Conservation (phyloP, 805 yeast genomes). For the Saccharomycopsis sp. region DNA sequence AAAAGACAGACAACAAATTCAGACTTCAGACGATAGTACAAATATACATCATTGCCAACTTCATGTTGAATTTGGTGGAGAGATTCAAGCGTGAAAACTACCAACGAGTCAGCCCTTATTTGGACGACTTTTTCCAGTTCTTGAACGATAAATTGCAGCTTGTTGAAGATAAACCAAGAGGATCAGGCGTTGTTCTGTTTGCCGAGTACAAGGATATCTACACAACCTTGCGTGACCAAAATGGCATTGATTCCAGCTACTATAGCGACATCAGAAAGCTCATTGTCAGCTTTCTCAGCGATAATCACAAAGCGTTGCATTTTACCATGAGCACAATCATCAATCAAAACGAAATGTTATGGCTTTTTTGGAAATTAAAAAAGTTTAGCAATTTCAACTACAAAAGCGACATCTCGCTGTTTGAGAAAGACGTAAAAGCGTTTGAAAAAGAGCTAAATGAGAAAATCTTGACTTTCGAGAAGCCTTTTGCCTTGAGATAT, state of each 20-base stretch:
- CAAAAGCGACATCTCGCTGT: neutral
- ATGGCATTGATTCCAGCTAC: constrained; percentile 1
- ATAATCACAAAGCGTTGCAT: constrained; percentile 4
- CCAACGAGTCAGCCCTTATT: constrained; percentile 1
- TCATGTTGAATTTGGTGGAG: constrained; percentile 11
- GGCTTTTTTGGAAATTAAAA: constrained; percentile 16
- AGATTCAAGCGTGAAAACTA: constrained; percentile 8
- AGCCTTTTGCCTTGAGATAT: constrained; percentile 13
- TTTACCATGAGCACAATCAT: constrained; percentile 5
- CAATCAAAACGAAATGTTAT: constrained; percentile 4
- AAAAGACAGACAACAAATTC: constrained; percentile 7
- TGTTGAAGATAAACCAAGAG: neutral
- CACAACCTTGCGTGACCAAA: neutral
- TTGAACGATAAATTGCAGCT: neutral
- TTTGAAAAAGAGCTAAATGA: neutral
- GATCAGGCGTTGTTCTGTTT: neutral
- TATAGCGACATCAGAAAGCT: constrained; percentile 2
- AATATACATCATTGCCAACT: constrained; percentile 11
- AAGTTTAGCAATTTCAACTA: constrained; percentile 10
- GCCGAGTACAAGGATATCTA: neutral
- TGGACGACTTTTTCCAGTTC: neutral
- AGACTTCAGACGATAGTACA: constrained; percentile 13
- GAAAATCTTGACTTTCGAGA: constrained; percentile 1
- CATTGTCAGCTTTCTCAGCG: neutral
- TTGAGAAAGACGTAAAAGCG: neutral